Conservation (phyloP, 805 yeast species). For the Wickerhamomyces canadensis region DNA sequence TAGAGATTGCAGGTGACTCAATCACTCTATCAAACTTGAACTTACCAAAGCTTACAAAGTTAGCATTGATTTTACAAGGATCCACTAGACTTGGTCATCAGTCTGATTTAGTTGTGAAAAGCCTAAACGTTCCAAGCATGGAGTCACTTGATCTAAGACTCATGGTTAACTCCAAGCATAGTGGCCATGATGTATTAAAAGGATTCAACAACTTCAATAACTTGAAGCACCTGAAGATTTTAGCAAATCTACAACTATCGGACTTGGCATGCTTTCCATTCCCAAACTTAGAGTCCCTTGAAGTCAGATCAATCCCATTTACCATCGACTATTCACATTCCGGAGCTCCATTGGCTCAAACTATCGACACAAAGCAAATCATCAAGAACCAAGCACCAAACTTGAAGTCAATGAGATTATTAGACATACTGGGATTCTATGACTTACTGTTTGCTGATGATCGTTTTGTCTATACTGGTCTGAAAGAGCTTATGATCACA, state of each 20-base stretch:
- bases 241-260: background rate
- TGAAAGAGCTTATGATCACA: background rate
- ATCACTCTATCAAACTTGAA: slow-evolving; percentile 1
- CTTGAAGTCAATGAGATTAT: background rate
- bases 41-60: slow-evolving; percentile 1
- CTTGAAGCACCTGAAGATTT: background rate
- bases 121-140: background rate
- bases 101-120: background rate
- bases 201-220: background rate
- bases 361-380: background rate
- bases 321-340: background rate
- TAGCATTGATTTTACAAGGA: slow-evolving; percentile 1
- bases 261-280: background rate
- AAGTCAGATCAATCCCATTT: background rate
- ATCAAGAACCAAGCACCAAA: background rate
- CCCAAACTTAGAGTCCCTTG: background rate
- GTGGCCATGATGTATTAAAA: background rate
- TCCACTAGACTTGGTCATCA: background rate
- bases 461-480: background rate
- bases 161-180: background rate
- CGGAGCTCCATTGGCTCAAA: background rate
- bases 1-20: slow-evolving; percentile 2
- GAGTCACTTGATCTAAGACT: background rate
- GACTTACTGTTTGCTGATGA: background rate
- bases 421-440: background rate